phyloP scores from a whole-genome alignment of 345 rosid species.

The Gossypium stocksii region DNA sequence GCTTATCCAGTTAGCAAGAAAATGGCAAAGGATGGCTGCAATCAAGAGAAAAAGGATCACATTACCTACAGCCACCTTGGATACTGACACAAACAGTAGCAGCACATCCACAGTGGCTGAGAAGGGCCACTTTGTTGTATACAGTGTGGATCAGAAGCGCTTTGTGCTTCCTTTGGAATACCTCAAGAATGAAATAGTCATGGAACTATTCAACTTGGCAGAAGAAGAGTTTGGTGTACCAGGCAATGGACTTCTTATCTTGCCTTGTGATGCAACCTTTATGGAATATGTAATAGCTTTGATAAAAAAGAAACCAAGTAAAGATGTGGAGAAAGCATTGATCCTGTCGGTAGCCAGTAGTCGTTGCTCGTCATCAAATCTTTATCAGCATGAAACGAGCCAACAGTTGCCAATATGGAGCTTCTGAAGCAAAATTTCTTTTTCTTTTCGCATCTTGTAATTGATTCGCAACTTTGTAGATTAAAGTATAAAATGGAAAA shows the following conservation, averaged over 20 bases:
- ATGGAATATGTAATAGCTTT: too few relatives aligned
- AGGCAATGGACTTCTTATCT: too few relatives aligned
- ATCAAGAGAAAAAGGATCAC: too few relatives aligned
- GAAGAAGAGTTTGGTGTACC: too few relatives aligned
- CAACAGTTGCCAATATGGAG: background rate
- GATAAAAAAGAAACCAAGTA: too few relatives aligned
- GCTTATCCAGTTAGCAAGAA: too few relatives aligned
- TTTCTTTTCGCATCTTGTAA: background rate
- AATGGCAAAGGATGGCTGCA: too few relatives aligned
- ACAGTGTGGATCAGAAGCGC: slow-evolving; percentile 1
- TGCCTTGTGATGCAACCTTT: too few relatives aligned
- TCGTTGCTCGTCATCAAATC: background rate
- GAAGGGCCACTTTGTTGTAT: slow-evolving; percentile 15
- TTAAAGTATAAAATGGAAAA: background rate
- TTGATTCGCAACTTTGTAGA: background rate
- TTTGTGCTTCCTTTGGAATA: slow-evolving; percentile 14
- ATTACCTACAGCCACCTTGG: too few relatives aligned
- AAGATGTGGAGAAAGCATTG: too few relatives aligned
- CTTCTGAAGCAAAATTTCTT: slow-evolving; percentile 2
- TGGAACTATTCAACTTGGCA: slow-evolving; percentile 10
- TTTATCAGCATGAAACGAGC: slow-evolving; percentile 5
- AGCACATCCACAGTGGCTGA: background rate
- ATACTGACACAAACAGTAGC: too few relatives aligned
- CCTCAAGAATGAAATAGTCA: slow-evolving; percentile 3
- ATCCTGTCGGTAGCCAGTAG: background rate